Evolutionary conservation across 2,329 filamentous ascomycete species (phyloP).

Genomic region (Epicoccum nigrum): DNA sequence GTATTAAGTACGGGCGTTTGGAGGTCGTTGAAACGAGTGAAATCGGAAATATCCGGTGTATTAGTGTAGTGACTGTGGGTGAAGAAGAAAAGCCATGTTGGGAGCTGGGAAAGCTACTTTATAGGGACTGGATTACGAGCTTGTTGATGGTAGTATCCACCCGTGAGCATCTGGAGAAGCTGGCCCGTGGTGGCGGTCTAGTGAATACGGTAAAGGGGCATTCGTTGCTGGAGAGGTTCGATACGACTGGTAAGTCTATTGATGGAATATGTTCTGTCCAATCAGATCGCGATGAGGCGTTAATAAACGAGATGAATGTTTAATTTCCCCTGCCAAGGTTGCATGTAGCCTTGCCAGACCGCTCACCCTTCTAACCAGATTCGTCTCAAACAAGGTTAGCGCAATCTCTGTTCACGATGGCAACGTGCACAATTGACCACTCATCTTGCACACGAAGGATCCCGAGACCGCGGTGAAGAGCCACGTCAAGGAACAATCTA

Average conservation of each 20-base stretch:
- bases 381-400: slow-evolving; percentile 20
- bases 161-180: slow-evolving; percentile 29
- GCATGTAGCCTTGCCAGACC: slow-evolving; percentile 39
- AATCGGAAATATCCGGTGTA: slow-evolving; percentile 49
- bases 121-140: slow-evolving; percentile 36
- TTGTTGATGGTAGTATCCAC: slow-evolving; percentile 38
- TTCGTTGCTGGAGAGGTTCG: slow-evolving; percentile 26
- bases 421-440: slow-evolving; percentile 20
- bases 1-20: slow-evolving; percentile 42
- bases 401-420: slow-evolving; percentile 22
- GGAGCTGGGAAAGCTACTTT: slow-evolving; percentile 40
- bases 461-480: not conserved
- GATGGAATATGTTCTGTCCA: slow-evolving; percentile 29
- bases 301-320: slow-evolving; percentile 42
- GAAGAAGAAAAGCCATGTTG: slow-evolving; percentile 37
- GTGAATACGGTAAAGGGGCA: slow-evolving; percentile 41
- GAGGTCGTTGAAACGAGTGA: slow-evolving; percentile 48
- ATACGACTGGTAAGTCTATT: slow-evolving; percentile 40
- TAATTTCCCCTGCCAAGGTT: slow-evolving; percentile 39
- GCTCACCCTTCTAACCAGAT: slow-evolving; percentile 27
- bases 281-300: slow-evolving; percentile 28
- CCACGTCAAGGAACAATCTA: not conserved
- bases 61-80: slow-evolving; percentile 46
- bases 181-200: slow-evolving; percentile 35
- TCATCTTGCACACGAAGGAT: slow-evolving; percentile 9